phyloP scores from a whole-genome alignment of 371 early-diverging fungal genomes.

The Lichtheimia ramosa region DNA sequence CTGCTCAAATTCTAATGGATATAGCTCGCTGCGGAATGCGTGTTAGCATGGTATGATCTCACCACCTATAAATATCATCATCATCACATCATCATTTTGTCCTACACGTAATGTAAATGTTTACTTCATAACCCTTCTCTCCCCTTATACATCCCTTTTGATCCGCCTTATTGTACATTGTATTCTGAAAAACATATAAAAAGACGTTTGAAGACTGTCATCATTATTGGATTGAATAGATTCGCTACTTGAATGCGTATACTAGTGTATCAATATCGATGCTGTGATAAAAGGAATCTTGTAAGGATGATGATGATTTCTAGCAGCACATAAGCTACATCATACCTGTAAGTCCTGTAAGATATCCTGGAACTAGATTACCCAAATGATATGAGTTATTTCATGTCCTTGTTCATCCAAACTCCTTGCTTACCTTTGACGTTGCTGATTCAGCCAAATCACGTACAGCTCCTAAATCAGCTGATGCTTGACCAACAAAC shows the following conservation, averaged over 20 bases:
- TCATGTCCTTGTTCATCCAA: neutral
- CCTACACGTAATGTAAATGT: too few relatives aligned
- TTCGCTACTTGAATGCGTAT: too few relatives aligned
- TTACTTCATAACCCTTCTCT: too few relatives aligned
- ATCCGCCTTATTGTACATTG: neutral
- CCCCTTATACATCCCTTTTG: too few relatives aligned
- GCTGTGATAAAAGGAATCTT: neutral
- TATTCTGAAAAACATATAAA: constrained; percentile 5
- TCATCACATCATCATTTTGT: too few relatives aligned
- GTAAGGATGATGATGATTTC: neutral
- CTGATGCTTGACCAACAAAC: constrained; percentile 72
- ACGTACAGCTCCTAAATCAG: constrained; percentile 74
- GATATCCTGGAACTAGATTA: constrained; percentile 16
- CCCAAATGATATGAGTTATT: neutral
- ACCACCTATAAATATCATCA: neutral
- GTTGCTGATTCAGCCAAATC: constrained; percentile 69
- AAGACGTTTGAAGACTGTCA: neutral
- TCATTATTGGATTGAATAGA: too few relatives aligned
- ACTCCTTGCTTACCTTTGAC: constrained; percentile 20
- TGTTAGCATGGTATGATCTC: constrained; percentile 26
- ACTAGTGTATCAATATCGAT: neutral
- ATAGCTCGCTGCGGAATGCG: constrained; percentile 50
- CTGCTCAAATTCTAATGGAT: constrained; percentile 55
- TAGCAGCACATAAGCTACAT: neutral
- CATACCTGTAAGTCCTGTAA: constrained; percentile 23